phyloP scores from a whole-genome alignment of 1,284 basidiomycete species.

The Pulchroboletus neoregius region DNA sequence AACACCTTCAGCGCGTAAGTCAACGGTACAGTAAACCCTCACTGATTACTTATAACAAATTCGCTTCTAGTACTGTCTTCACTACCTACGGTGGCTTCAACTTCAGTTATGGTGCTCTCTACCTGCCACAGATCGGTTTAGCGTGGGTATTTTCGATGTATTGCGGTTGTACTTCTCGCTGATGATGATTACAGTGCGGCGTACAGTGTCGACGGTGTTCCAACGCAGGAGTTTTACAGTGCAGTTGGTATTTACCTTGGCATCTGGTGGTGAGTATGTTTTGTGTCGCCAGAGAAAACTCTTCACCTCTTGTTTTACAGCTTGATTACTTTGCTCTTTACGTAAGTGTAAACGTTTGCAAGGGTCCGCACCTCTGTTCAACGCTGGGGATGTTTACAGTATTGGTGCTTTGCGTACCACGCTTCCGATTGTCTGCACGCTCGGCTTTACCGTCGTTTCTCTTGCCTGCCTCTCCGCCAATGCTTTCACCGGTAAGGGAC shows the following conservation, averaged over 20 bases:
- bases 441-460: slow-evolving; percentile 23
- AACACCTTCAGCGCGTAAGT: slow-evolving; percentile 31
- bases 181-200: slow-evolving; percentile 18
- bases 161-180: neutral
- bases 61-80: slow-evolving; percentile 26
- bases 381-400: slow-evolving; percentile 8
- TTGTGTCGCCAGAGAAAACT: neutral
- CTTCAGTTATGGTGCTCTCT: slow-evolving; percentile 28
- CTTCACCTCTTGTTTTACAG: slow-evolving; percentile 8
- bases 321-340: slow-evolving; percentile 21
- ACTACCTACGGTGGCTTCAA: slow-evolving; percentile 31
- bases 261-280: slow-evolving; percentile 19
- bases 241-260: slow-evolving; percentile 29
- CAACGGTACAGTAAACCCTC: no score
- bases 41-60: no score
- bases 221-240: slow-evolving; percentile 21
- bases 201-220: slow-evolving; percentile 24
- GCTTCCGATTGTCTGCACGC: slow-evolving; percentile 23
- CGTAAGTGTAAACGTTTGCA: slow-evolving; percentile 8
- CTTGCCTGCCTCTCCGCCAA: slow-evolving; percentile 25
- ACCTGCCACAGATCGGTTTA: slow-evolving; percentile 27
- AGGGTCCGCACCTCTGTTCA: neutral
- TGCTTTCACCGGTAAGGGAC: slow-evolving; percentile 24
- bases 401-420: slow-evolving; percentile 30
- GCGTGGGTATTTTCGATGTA: slow-evolving; percentile 18